Conservation (phyloP, 768 basidiomycete species). For the Leccinum obscurum region DNA sequence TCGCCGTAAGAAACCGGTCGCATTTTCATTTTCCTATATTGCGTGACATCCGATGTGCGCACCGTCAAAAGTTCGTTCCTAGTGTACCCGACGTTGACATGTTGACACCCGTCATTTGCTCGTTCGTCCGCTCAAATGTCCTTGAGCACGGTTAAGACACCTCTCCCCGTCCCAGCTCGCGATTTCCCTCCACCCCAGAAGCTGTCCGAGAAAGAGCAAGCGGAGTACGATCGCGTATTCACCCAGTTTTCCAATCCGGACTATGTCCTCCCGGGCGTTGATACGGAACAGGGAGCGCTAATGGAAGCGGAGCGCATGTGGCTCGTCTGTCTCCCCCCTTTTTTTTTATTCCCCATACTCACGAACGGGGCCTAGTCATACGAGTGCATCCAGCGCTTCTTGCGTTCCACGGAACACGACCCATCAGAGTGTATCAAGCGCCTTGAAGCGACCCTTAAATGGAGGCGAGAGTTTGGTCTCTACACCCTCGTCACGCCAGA, state of each 20-base stretch:
- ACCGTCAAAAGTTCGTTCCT: not conserved
- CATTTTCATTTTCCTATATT: not conserved
- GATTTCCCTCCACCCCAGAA: conserved; percentile 35
- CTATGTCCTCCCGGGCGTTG: conserved; percentile 51
- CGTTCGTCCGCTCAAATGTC: conserved; percentile 29
- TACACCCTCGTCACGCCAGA: conserved; percentile 60
- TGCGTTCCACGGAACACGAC: conserved; percentile 79
- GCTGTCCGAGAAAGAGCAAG: conserved; percentile 46
- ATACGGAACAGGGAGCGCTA: conserved; percentile 45
- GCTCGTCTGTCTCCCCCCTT: conserved; percentile 47
- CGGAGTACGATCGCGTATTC: conserved; percentile 53
- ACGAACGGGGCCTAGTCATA: conserved; percentile 38
- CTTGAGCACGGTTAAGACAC: conserved; percentile 11
- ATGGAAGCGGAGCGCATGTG: conserved; percentile 74
- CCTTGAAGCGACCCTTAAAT: conserved; percentile 69
- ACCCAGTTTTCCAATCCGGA: conserved; percentile 52
- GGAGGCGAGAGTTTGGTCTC: conserved; percentile 79
- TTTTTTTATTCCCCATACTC: conserved; percentile 15
- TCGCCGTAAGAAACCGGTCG: not conserved
- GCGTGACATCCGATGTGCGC: not conserved
- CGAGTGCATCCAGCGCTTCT: conserved; percentile 75
- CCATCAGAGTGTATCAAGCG: conserved; percentile 55
- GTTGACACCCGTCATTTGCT: not conserved
- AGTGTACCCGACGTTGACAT: not conserved
- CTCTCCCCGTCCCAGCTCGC: conserved; percentile 26